Conservation (phyloP, 2,329 filamentous ascomycete genomes). For the Alternaria longipes region DNA sequence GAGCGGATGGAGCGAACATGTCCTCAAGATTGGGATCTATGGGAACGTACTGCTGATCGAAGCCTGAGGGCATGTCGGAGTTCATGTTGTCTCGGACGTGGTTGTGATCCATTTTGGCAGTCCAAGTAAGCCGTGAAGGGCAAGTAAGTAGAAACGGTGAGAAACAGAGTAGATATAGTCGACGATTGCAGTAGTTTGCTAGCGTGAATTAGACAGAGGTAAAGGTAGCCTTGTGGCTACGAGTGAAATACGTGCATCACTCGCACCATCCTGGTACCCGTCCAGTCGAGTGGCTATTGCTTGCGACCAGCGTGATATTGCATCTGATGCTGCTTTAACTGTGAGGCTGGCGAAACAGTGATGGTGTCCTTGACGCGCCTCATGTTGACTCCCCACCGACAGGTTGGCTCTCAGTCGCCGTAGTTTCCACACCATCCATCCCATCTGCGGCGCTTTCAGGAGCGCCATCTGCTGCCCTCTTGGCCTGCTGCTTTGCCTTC, state of each 20-base stretch:
- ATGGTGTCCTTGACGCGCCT: background rate
- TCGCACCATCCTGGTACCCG: background rate
- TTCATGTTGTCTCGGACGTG: background rate
- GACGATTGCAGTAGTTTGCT: constrained; percentile 1
- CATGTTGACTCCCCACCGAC: constrained; percentile 1
- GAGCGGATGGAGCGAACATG: background rate
- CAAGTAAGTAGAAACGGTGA: background rate
- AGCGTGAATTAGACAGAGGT: background rate
- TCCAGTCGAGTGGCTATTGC: background rate
- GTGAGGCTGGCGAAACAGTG: background rate
- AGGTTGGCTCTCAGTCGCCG: background rate
- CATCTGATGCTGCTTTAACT: background rate
- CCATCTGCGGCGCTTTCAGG: constrained; percentile 7
- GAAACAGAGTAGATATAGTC: constrained; percentile 1
- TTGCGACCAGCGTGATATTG: background rate
- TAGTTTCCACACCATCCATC: background rate
- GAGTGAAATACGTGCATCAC: background rate
- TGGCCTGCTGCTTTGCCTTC: constrained; percentile 47
- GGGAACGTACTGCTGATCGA: background rate
- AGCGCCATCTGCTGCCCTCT: constrained; percentile 31
- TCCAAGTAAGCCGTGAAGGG: background rate
- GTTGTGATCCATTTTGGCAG: constrained; percentile 1
- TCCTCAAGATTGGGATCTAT: background rate
- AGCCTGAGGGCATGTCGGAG: background rate
- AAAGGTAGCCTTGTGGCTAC: background rate